A percentile compares a stretch with the other conserved stretches of the same genome.
Conservation (phyloP, 768 basidiomycete genomes). For the Suillus tomentosus region DNA sequence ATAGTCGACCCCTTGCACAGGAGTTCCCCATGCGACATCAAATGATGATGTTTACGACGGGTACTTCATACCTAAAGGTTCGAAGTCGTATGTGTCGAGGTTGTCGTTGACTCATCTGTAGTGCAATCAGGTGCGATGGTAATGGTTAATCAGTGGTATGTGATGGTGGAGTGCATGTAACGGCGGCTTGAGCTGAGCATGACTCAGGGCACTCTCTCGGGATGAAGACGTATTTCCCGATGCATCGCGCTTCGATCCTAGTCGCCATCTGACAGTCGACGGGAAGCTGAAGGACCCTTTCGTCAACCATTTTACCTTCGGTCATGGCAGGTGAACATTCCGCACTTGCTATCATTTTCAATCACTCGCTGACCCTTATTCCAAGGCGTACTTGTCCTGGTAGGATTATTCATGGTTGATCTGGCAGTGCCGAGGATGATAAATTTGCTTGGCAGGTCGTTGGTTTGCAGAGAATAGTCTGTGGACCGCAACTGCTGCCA, state of each 20-base stretch:
- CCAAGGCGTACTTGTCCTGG: constrained; percentile 7
- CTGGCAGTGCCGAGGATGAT: not conserved
- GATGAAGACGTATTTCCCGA: constrained; percentile 2
- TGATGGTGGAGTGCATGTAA: too few species aligned
- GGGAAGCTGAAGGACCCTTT: constrained; percentile 1
- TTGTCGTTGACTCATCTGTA: not conserved
- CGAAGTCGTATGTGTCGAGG: constrained; percentile 20
- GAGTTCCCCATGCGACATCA: constrained; percentile 27
- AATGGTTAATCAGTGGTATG: constrained; percentile 6
- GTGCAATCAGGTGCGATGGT: not conserved
- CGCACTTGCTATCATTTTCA: not conserved
- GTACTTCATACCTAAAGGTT: constrained; percentile 52
- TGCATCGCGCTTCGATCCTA: constrained; percentile 9
- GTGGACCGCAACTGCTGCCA: not conserved
- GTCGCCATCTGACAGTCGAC: not conserved
- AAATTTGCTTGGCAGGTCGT: constrained; percentile 3
- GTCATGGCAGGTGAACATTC: not conserved
- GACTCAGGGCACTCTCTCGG: constrained; percentile 6
- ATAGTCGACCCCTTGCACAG: constrained; percentile 3
- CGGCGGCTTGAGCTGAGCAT: not conserved
- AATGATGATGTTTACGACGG: constrained; percentile 41
- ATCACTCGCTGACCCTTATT: not conserved
- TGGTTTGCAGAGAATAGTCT: not conserved
- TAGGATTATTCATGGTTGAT: not conserved
- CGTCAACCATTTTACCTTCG: not conserved